Evolutionary conservation across 2,329 filamentous ascomycete genomes (phyloP).

Genomic region (Claviceps sp.): DNA sequence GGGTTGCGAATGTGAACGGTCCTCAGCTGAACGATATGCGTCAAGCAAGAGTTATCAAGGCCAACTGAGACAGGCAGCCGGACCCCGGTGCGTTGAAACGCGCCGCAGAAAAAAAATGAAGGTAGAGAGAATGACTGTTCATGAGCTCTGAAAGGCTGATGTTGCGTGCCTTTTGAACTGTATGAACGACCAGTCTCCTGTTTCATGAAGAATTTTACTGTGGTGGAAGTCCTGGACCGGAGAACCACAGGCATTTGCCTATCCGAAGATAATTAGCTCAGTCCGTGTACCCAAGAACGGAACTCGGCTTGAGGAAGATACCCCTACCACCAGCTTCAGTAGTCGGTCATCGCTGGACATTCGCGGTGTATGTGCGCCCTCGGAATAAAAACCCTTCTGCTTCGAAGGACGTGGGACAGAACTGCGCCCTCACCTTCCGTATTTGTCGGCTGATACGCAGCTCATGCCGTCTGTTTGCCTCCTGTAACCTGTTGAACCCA

Average conservation of each 20-base stretch:
- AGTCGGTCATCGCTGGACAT: background rate
- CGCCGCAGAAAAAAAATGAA: background rate
- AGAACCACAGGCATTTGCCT: background rate
- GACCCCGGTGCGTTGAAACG: background rate
- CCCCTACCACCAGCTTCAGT: background rate
- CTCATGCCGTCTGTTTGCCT: conserved; percentile 4
- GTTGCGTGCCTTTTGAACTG: background rate
- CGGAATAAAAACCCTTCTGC: background rate
- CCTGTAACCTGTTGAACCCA: conserved; percentile 6
- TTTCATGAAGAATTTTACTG: background rate
- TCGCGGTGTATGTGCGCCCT: conserved; percentile 2
- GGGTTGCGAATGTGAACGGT: background rate
- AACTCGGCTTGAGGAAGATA: background rate
- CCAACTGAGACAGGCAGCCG: background rate
- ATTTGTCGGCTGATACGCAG: background rate
- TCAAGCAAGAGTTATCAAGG: background rate
- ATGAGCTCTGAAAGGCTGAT: background rate
- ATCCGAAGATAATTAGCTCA: background rate
- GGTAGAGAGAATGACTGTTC: background rate
- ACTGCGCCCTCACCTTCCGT: background rate
- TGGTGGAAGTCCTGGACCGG: background rate
- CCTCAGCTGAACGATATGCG: background rate
- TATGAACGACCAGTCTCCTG: background rate
- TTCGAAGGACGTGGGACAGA: conserved; percentile 1
- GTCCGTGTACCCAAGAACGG: background rate